Base-by-base conservation (phyloP, 2,329 filamentous ascomycete genomes). In the Penicillium sclerotiorum region DNA sequence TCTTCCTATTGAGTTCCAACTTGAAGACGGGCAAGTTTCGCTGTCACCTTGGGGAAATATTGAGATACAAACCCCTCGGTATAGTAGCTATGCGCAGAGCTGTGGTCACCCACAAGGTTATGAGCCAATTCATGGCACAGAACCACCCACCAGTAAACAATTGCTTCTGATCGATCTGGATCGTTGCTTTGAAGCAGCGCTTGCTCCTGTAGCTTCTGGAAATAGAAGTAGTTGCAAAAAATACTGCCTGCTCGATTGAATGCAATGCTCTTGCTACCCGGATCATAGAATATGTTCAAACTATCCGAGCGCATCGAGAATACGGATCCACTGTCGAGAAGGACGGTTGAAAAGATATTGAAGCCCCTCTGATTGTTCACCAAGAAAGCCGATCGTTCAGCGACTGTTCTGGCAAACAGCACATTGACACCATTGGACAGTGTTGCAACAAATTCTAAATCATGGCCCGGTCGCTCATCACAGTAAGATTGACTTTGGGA, bases 91-190 rank as follows among this genome's bases (percentile, higher is more conserved):
- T 95, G 90, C 46, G 88, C 82, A 13, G 88, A 78, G 63, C 87
- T 87, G 70, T 97, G 93, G 55, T 84, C 80, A 30, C 75, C 73
- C 8, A 96, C 90, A 47, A 99, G 74, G 68, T 99, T 99, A 73
- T 99, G 94, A 50, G 94, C 92, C 69, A 99, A 74, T 74, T 99
- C 95, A 68, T 99, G 94, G 55, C 91, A 95, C 53, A 96, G 70
- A n/a, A 94, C 91, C 56, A 96, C 88, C 83, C 88, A 96, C 93
- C 93, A 97, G 78, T 92, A 95, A 1, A 87, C 82, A 49, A 84
- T 77, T 2, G 89, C 89, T 53, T 94, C 88, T 4, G 83, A 78
- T 66, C 77, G 84, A 13, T 76, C 81, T 40, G 65, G 68, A 41
- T 49, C 73, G 41, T 57, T 58, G 52, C 59, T 66, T 18, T 64